Conservation (phyloP, 495 filamentous ascomycete species). For the Cenococcum geophilum region DNA sequence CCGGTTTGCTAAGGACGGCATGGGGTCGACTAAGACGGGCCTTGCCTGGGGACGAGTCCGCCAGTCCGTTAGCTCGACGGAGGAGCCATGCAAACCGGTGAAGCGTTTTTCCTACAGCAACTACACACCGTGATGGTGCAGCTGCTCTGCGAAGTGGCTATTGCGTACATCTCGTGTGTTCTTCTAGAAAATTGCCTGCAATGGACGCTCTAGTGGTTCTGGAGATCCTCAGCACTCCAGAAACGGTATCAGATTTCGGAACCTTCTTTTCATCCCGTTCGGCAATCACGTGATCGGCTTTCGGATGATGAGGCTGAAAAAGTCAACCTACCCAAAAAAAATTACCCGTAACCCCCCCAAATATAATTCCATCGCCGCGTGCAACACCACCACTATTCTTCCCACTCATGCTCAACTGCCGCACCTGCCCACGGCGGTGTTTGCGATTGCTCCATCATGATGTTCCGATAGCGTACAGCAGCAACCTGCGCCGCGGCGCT, state of each 20-base stretch:
- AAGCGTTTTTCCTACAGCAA: slow-evolving; percentile 3
- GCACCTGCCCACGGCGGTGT: slow-evolving; percentile 29
- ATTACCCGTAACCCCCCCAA: background rate
- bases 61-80: background rate
- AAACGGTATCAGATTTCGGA: background rate
- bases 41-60: background rate
- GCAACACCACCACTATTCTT: background rate
- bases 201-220: background rate
- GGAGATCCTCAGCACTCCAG: background rate
- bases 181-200: background rate
- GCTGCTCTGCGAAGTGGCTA: too few relatives aligned
- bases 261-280: background rate
- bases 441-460: slow-evolving; percentile 22
- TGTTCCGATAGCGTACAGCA: slow-evolving; percentile 1
- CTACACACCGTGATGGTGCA: background rate
- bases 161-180: background rate
- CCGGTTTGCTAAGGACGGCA: slow-evolving; percentile 7
- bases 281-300: slow-evolving; percentile 1
- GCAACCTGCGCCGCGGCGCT: slow-evolving; percentile 11
- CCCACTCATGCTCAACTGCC: slow-evolving; percentile 29
- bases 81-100: background rate
- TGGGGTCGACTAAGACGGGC: background rate
- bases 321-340: background rate
- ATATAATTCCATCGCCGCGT: background rate
- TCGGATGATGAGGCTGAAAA: background rate